Conservation (phyloP, 257 asterid genomes). For the Solanum etuberosum region DNA sequence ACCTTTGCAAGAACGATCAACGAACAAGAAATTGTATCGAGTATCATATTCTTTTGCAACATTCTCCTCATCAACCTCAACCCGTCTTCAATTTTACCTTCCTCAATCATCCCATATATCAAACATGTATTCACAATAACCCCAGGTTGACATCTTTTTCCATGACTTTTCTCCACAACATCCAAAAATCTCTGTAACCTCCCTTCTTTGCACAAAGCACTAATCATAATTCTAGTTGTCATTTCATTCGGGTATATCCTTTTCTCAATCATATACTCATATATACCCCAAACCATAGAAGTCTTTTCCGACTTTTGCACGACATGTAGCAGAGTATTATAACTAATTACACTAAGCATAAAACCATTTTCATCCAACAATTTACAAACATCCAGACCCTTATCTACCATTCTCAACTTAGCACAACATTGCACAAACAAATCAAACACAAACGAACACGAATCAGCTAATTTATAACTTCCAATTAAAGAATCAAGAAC, state of each 20-base stretch:
- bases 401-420: slow-evolving; percentile 52
- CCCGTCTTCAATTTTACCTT: slow-evolving; percentile 42
- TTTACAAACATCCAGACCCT: slow-evolving; percentile 35
- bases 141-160: slow-evolving; percentile 54
- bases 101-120: slow-evolving; percentile 51
- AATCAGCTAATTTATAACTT: slow-evolving; percentile 33
- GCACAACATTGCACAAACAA: slow-evolving; percentile 70
- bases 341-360: slow-evolving; percentile 43
- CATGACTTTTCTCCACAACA: slow-evolving; percentile 53
- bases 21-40: slow-evolving; percentile 48
- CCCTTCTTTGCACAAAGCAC: slow-evolving; percentile 66
- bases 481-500: slow-evolving; percentile 48
- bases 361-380: slow-evolving; percentile 42
- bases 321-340: slow-evolving; percentile 57
- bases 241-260: slow-evolving; percentile 48
- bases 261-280: slow-evolving; percentile 50
- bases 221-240: slow-evolving; percentile 47
- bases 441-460: slow-evolving; percentile 65
- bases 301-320: slow-evolving; percentile 40
- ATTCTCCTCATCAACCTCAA: slow-evolving; percentile 40
- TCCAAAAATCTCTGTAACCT: slow-evolving; percentile 35
- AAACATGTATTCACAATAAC: slow-evolving; percentile 58
- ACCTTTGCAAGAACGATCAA: slow-evolving; percentile 58
- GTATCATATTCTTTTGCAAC: slow-evolving; percentile 54
- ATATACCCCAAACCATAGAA: slow-evolving; percentile 45